Evolutionary conservation across 164 flowering plant species (phyloP).

Genomic region (Aristolochia fimbriata): DNA sequence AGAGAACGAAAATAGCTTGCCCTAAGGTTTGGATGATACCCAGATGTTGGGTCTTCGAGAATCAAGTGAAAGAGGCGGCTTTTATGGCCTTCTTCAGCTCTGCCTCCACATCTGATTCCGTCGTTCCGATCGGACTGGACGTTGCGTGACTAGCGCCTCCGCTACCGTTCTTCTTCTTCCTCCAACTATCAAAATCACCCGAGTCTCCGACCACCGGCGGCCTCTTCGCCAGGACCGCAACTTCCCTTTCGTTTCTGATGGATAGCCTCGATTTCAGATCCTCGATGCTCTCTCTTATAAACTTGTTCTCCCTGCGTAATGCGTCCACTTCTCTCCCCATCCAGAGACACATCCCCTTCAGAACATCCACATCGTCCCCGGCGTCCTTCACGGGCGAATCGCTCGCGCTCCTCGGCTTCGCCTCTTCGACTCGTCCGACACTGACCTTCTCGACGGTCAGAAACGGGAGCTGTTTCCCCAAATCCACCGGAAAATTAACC

Average conservation of each 20-base stretch:
- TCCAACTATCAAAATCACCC: conserved; percentile 37
- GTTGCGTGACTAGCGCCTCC: conserved; percentile 17
- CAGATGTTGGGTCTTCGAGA: too few species aligned
- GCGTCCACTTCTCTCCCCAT: conserved; percentile 67
- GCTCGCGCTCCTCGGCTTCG: conserved; percentile 11
- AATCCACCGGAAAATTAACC: conserved; percentile 38
- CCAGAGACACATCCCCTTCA: conserved; percentile 57
- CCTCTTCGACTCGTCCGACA: conserved; percentile 46
- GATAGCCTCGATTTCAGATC: conserved; percentile 13
- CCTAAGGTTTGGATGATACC: too few species aligned
- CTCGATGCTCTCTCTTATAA: conserved; percentile 38
- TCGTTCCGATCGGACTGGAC: conserved; percentile 12
- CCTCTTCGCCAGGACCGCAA: conserved; percentile 16
- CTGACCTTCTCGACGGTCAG: conserved; percentile 63
- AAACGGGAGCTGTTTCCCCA: conserved; percentile 34
- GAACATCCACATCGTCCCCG: conserved; percentile 29
- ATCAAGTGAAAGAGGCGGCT: conserved; percentile 40
- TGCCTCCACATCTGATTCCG: conserved; percentile 36
- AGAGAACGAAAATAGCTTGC: too few species aligned
- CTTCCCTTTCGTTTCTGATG: conserved; percentile 11
- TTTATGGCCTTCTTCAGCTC: conserved; percentile 71
- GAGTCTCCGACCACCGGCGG: conserved; percentile 12
- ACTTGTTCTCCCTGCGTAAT: conserved; percentile 49
- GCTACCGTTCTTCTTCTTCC: conserved; percentile 32
- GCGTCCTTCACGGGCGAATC: neutral